Base-by-base conservation (phyloP, 2,329 filamentous ascomycete species). In the Penicillium paneum region DNA sequence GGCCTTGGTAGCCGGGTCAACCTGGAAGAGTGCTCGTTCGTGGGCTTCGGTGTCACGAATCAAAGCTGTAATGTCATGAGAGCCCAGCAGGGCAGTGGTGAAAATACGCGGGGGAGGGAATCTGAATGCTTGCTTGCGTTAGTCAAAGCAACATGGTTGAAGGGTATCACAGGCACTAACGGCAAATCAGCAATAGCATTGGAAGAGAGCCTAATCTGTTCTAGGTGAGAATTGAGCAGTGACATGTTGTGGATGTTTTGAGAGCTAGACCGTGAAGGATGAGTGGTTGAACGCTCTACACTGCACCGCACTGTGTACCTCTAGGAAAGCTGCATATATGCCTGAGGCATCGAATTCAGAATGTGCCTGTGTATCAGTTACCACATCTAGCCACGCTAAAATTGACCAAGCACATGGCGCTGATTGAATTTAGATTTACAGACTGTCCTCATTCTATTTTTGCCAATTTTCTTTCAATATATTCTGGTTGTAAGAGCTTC, bases 21-120 rank as follows among this genome's bases (percentile, higher is more conserved):
- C 87, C 35, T 93, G 95, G 78, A 97, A 99, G 17, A 99, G 84
- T 7, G 93, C 93, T 67, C 92, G 88, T 73, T 99, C 94, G 76
- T 97, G 93, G 21, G 88, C 78, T 74, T 99, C 94, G 3, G 93
- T 97, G 72, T 99, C 94, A 57, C 94, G 89, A 67, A 99, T 97
- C 44, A 99, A 79, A 12, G 90, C 84, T 4, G 94, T 97, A 64
- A 99, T 97, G 73, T 99, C 94, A 73, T 92, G 87, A 62, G 86
- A 86, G 53, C 88, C 86, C 45, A 97, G 85, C 36, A 99, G 82
- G 32, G 94, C 91, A 72, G 96, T 97, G 63, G 92, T 94, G 76
- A 97, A 99, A 68, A 94, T 91, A 67, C 90, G 95, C n/a, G 93
- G 90, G 2, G 84, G 84, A 38, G 90, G 90, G 65, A 97, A 97